A percentile compares a stretch with the other conserved stretches of the same genome.
Evolutionary conservation across 148 eudicot genomes (phyloP).

Genomic region (Chenopodium berlandieri): DNA sequence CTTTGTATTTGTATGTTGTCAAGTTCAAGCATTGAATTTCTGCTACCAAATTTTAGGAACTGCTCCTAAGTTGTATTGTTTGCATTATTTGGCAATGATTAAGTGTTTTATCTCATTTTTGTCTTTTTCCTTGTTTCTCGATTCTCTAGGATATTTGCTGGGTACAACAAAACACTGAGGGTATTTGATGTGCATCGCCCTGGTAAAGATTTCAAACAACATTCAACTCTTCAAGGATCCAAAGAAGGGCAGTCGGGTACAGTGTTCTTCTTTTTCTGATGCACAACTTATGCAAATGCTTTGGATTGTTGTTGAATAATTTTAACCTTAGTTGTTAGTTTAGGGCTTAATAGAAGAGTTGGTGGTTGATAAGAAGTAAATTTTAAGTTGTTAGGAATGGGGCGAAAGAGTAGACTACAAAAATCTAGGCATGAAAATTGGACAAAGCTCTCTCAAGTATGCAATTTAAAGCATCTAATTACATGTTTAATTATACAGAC

Average conservation of each 20-base stretch:
- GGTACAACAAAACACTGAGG: conserved; percentile 80
- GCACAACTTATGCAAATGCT: background rate
- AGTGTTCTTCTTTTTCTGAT: background rate
- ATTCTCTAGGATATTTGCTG: conserved; percentile 75
- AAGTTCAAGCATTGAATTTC: background rate
- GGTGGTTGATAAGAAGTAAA: background rate
- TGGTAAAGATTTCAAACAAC: conserved; percentile 79
- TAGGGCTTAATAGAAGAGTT: background rate
- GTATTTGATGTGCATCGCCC: conserved; percentile 94
- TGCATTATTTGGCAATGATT: background rate
- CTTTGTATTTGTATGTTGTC: background rate
- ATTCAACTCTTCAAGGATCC: conserved; percentile 76
- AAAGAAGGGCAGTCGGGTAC: conserved; percentile 98
- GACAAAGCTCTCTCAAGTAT: background rate
- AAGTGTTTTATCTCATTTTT: background rate
- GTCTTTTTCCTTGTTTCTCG: conserved; percentile 6
- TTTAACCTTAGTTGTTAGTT: background rate
- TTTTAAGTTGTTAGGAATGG: background rate
- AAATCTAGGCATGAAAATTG: background rate
- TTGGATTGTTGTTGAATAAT: background rate
- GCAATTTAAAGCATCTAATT: background rate
- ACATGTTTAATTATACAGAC: background rate
- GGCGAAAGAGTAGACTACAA: background rate
- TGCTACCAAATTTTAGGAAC: background rate
- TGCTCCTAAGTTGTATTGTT: background rate